phyloP scores from a whole-genome alignment of 106 monocot genomes.

The Iris macrosiphon region DNA sequence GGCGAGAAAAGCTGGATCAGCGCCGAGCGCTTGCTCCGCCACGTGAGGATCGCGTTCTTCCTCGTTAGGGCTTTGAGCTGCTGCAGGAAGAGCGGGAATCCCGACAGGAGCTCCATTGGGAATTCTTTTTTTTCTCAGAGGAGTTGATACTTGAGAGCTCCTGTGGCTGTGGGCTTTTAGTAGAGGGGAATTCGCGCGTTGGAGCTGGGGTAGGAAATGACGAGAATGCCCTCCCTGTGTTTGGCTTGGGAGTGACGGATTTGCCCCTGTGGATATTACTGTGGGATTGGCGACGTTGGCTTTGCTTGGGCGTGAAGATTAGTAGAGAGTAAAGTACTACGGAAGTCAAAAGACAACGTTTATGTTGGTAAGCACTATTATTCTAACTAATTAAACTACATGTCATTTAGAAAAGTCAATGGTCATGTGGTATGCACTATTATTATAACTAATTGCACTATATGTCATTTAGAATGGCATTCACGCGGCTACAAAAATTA shows the following conservation, averaged over 20 bases:
- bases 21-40: constrained; percentile 67
- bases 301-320: constrained; percentile 60
- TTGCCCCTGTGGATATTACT: too few relatives aligned
- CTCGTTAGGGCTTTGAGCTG: constrained; percentile 50
- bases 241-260: too few relatives aligned
- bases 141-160: constrained; percentile 34
- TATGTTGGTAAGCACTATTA: too few relatives aligned
- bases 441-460: too few relatives aligned
- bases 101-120: constrained; percentile 51
- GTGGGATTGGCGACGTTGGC: too few relatives aligned
- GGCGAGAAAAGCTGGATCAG: constrained; percentile 78
- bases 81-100: constrained; percentile 46
- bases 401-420: too few relatives aligned
- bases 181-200: constrained; percentile 83
- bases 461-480: too few relatives aligned
- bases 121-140: constrained; percentile 42
- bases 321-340: too few relatives aligned
- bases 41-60: constrained; percentile 82
- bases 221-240: constrained; percentile 45
- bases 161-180: constrained; percentile 41
- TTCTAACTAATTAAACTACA: too few relatives aligned
- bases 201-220: constrained; percentile 77
- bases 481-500: too few relatives aligned
- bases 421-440: too few relatives aligned
- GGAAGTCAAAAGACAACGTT: too few relatives aligned